Conservation (phyloP, 371 early-diverging fungal species). For the Mortierella sp. region DNA sequence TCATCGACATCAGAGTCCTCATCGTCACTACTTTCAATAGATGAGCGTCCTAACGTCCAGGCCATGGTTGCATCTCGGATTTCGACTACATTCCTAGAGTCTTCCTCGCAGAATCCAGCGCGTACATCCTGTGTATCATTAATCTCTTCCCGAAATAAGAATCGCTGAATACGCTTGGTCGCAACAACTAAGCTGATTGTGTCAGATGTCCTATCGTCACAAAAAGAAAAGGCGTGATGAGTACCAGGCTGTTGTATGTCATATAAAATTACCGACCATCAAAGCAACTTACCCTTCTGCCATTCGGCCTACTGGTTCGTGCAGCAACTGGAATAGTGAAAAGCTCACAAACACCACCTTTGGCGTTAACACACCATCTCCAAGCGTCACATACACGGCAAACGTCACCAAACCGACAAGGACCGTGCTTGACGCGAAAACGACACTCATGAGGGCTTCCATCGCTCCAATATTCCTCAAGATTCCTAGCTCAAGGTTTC, state of each 20-base stretch:
- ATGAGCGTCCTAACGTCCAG: conserved; percentile 58
- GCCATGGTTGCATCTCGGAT: conserved; percentile 60
- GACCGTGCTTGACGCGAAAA: conserved; percentile 81
- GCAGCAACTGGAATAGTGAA: conserved; percentile 89
- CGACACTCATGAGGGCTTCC: conserved; percentile 67
- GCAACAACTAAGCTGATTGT: conserved; percentile 87
- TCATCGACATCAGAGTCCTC: conserved; percentile 14
- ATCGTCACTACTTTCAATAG: not conserved
- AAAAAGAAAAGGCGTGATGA: not conserved
- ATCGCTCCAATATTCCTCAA: conserved; percentile 16
- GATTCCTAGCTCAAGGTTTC: conserved; percentile 62
- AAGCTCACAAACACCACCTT: conserved; percentile 90
- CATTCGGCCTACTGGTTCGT: conserved; percentile 75
- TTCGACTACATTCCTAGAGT: conserved; percentile 12
- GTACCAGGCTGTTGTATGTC: not conserved
- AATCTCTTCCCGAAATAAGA: conserved; percentile 82
- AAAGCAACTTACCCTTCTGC: conserved; percentile 63
- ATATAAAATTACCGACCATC: not conserved
- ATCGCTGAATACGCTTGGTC: conserved; percentile 79
- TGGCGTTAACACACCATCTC: conserved; percentile 71
- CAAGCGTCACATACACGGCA: conserved; percentile 75
- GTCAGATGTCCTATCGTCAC: conserved; percentile 55
- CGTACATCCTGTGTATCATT: conserved; percentile 69
- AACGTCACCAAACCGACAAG: conserved; percentile 88
- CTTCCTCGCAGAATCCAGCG: conserved; percentile 4